Evolutionary conservation across 176 grass and related monocot species (phyloP).

Genomic region (Triticum timopheevii): DNA sequence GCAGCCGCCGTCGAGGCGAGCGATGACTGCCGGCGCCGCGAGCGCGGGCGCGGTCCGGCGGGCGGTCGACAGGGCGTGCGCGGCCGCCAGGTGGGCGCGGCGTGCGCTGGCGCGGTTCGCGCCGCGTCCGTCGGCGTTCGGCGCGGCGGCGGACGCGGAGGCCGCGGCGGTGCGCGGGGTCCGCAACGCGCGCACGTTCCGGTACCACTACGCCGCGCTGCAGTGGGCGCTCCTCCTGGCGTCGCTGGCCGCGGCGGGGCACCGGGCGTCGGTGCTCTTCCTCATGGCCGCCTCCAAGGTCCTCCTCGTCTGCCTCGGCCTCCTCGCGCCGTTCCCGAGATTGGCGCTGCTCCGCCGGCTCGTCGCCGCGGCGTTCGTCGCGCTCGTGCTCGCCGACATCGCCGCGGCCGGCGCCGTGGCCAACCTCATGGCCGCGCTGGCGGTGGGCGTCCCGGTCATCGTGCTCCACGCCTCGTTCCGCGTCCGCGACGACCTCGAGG

Average conservation of each 20-base stretch:
- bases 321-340: conserved; percentile 64
- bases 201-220: conserved; percentile 64
- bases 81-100: conserved; percentile 34
- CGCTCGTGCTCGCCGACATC: conserved; percentile 64
- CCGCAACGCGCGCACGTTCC: conserved; percentile 72
- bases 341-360: conserved; percentile 64
- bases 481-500: conserved; percentile 63
- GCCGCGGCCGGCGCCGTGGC: conserved; percentile 43
- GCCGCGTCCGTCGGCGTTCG: conserved; percentile 57
- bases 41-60: conserved; percentile 57
- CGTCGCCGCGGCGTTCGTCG: conserved; percentile 46
- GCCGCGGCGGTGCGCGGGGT: conserved; percentile 73
- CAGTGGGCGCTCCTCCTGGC: conserved; percentile 71
- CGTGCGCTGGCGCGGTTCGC: conserved; percentile 70
- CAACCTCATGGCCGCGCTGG: conserved; percentile 53
- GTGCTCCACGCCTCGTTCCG: conserved; percentile 73
- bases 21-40: conserved; percentile 25
- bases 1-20: neutral
- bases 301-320: conserved; percentile 65
- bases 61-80: conserved; percentile 52
- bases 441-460: conserved; percentile 48
- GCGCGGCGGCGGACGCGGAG: conserved; percentile 55
- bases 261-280: conserved; percentile 67
- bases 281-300: conserved; percentile 85
- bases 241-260: conserved; percentile 57